These are phyloP conservation scores for Ganoderma multipileum DNA, from an alignment of 1,284 basidiomycete species.

Conservation along the genomic window DNA sequence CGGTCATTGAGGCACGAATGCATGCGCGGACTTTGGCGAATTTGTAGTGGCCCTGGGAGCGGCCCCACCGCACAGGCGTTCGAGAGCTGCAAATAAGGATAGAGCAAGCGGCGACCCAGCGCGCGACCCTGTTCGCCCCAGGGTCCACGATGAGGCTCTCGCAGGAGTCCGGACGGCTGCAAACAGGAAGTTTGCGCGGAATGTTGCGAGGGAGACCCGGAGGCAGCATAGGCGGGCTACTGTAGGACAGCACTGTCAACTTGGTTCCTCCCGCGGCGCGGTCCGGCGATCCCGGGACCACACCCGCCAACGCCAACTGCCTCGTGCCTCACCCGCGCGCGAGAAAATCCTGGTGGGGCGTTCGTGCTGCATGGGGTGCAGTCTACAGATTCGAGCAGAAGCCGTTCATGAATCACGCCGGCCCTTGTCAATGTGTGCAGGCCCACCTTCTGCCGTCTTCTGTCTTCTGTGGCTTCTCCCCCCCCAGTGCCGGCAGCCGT, in stretches of 20 bases:
- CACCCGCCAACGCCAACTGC: background rate
- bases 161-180: too few relatives aligned
- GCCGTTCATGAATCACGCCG: background rate
- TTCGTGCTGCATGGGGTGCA: background rate
- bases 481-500: background rate
- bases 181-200: background rate
- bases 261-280: slow-evolving; percentile 1
- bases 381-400: background rate
- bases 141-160: background rate
- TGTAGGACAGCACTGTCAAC: background rate
- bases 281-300: background rate
- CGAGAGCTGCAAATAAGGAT: background rate
- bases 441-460: background rate
- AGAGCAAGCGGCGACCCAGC: background rate
- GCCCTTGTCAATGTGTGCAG: background rate
- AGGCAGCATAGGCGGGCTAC: too few relatives aligned
- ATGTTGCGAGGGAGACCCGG: background rate
- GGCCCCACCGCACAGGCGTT: background rate
- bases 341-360: slow-evolving; percentile 1
- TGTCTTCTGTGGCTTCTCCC: background rate
- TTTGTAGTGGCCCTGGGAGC: slow-evolving; percentile 4
- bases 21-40: slow-evolving; percentile 1
- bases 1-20: background rate
- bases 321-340: background rate
- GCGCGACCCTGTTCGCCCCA: background rate